These are phyloP conservation scores for Cryphonectria naterciae DNA, from an alignment of 2,329 filamentous ascomycete species.

Conservation along the genomic window DNA sequence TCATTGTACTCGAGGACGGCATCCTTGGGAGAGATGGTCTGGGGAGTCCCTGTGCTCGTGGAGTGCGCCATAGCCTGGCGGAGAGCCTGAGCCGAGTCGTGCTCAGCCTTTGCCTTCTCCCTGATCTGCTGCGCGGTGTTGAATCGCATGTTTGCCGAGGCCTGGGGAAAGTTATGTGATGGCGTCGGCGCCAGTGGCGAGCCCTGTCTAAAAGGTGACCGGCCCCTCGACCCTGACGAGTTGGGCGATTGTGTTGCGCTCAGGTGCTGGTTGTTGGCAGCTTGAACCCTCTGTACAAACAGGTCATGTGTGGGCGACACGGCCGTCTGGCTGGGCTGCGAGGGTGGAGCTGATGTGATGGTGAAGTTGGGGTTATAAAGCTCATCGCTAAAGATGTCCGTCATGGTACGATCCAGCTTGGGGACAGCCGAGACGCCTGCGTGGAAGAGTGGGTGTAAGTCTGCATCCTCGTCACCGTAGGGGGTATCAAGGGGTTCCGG, in stretches of 20 bases:
- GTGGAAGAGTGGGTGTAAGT: conserved; percentile 66
- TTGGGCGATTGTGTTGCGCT: conserved; percentile 59
- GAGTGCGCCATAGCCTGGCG: conserved; percentile 47
- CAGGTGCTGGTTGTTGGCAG: conserved; percentile 75
- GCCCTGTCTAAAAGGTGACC: conserved; percentile 80
- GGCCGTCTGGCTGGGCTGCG: conserved; percentile 48
- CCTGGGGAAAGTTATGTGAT: conserved; percentile 47
- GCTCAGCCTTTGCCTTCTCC: conserved; percentile 64
- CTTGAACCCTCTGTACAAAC: conserved; percentile 76
- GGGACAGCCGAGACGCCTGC: conserved; percentile 64
- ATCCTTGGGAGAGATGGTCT: conserved; percentile 95
- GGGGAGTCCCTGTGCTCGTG: conserved; percentile 58
- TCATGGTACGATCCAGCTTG: conserved; percentile 84
- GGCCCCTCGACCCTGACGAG: conserved; percentile 60
- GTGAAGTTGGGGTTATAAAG: conserved; percentile 75
- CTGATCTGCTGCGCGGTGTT: conserved; percentile 43
- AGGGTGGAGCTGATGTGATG: conserved; percentile 59
- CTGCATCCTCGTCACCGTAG: conserved; percentile 56
- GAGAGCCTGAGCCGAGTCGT: conserved; percentile 52
- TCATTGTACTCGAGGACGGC: conserved; percentile 85
- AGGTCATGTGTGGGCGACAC: conserved; percentile 62
- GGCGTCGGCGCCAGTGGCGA: conserved; percentile 62
- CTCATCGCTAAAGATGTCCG: conserved; percentile 82
- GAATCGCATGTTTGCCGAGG: conserved; percentile 23
- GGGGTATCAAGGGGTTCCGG: conserved; percentile 27